A percentile compares a stretch with the other conserved stretches of the same genome.
These are phyloP conservation scores for Tulasnella sp. DNA, from an alignment of 768 basidiomycete genomes.

Conservation along the genomic window DNA sequence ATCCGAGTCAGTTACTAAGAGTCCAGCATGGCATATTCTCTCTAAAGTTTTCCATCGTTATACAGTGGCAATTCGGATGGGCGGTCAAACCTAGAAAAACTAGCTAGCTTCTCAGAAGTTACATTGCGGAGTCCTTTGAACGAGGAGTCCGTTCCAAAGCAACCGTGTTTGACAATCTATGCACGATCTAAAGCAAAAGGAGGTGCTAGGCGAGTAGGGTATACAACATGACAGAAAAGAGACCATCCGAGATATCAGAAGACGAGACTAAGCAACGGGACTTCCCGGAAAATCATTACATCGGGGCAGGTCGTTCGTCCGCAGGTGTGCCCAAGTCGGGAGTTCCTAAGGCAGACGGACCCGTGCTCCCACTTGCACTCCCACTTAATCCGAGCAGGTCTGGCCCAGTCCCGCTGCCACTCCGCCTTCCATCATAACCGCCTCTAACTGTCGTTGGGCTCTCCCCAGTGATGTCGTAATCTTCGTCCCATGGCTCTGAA, in stretches of 20 bases:
- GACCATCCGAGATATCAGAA: not conserved
- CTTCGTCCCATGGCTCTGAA: not conserved
- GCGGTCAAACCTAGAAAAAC: not conserved
- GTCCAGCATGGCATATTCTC: not conserved
- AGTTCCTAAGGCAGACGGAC: not conserved
- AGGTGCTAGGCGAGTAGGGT: not conserved
- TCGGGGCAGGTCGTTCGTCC: not conserved
- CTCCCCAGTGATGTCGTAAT: not conserved
- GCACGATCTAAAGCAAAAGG: not conserved
- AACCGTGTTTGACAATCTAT: not conserved
- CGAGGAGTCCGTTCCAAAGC: not conserved
- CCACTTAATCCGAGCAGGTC: not conserved
- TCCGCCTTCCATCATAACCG: not conserved
- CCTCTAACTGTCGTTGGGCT: not conserved
- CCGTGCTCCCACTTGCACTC: not conserved
- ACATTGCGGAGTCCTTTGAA: not conserved
- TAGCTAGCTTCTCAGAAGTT: not conserved
- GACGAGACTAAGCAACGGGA: not conserved
- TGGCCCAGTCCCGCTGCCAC: not conserved
- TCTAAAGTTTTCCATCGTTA: not conserved
- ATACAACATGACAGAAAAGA: not conserved
- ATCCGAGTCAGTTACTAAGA: not conserved
- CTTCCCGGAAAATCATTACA: not conserved
- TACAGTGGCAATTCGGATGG: not conserved
- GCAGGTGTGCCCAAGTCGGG: not conserved